These are phyloP conservation scores for Phytophthora syringae DNA, from an alignment of 352 stramenopile species.

Conservation along the genomic window DNA sequence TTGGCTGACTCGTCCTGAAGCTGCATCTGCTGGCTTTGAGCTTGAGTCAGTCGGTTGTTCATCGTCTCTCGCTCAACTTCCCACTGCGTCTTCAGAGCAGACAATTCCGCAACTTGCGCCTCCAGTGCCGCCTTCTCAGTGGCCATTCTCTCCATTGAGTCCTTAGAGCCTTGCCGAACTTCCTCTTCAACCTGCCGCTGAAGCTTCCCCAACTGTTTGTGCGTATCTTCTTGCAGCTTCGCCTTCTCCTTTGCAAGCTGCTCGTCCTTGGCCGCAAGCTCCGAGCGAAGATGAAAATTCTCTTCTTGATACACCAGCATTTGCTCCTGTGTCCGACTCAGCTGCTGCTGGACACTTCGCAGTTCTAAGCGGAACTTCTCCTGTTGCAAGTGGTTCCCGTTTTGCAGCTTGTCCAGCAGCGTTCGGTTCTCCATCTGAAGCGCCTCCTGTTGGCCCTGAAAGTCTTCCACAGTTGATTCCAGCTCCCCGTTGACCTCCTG, in stretches of 20 bases:
- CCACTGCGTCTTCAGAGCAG: conserved; percentile 53
- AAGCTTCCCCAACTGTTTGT: conserved; percentile 64
- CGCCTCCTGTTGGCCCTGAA: conserved; percentile 62
- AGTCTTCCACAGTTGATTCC: conserved; percentile 63
- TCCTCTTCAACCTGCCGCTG: conserved; percentile 66
- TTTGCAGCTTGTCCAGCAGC: conserved; percentile 73
- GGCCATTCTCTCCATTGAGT: conserved; percentile 49
- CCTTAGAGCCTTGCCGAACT: conserved; percentile 62
- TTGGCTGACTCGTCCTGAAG: conserved; percentile 69
- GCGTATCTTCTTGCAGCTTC: conserved; percentile 61
- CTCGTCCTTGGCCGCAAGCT: conserved; percentile 67
- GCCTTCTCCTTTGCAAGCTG: conserved; percentile 61
- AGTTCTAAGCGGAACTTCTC: conserved; percentile 77
- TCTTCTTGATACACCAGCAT: conserved; percentile 77
- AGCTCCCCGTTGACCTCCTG: conserved; percentile 58
- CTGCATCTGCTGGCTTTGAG: conserved; percentile 58
- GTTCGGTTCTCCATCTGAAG: conserved; percentile 75
- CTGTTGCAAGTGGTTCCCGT: conserved; percentile 68
- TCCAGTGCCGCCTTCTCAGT: conserved; percentile 53
- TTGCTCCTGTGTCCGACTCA: conserved; percentile 71
- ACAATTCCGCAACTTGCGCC: conserved; percentile 52
- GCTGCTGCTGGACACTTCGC: conserved; percentile 62
- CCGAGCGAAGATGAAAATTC: conserved; percentile 61
- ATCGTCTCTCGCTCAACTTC: conserved; percentile 61
- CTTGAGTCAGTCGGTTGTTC: conserved; percentile 50